A percentile compares a stretch with the other conserved stretches of the same genome.
Conservation (phyloP, 495 filamentous ascomycete species). For the Astrothelium macrocarpum region DNA sequence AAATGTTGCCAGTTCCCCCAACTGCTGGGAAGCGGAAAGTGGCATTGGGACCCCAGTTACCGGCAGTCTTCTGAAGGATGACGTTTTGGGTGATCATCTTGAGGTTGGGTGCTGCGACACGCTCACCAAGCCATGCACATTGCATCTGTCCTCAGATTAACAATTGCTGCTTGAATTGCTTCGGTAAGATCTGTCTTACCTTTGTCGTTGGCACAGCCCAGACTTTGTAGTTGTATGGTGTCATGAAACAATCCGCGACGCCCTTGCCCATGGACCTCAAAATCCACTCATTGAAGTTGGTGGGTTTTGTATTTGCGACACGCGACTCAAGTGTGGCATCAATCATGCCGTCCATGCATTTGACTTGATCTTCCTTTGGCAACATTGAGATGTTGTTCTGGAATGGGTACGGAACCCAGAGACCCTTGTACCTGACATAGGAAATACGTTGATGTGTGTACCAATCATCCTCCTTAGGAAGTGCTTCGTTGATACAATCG, state of each 20-base stretch:
- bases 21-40: constrained; percentile 97
- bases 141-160: constrained; percentile 66
- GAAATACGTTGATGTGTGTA: constrained; percentile 97
- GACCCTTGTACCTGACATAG: constrained; percentile 90
- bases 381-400: constrained; percentile 99
- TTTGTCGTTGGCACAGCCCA: constrained; percentile 98
- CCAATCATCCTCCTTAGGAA: constrained; percentile 91
- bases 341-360: constrained; percentile 93
- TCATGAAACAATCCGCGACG: constrained; percentile 94
- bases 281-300: constrained; percentile 98
- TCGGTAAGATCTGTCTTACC: constrained; percentile 43
- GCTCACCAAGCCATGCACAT: constrained; percentile 97
- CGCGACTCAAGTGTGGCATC: constrained; percentile 83
- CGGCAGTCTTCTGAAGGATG: constrained; percentile 89
- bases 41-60: constrained; percentile 96
- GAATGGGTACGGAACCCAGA: constrained; percentile 98
- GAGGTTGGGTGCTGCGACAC: constrained; percentile 92
- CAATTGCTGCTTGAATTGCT: constrained; percentile 8
- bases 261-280: constrained; percentile 82
- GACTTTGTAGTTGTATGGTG: constrained; percentile 99
- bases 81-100: constrained; percentile 93
- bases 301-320: constrained; percentile 79
- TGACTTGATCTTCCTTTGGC: constrained; percentile 92
- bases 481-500: constrained; percentile 93
- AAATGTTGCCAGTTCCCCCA: constrained; percentile 95